Evolutionary conservation across 345 rosid genomes (phyloP), one percentile per base, ranked within the genome.

Genomic region (Iberis pinnata): DNA sequence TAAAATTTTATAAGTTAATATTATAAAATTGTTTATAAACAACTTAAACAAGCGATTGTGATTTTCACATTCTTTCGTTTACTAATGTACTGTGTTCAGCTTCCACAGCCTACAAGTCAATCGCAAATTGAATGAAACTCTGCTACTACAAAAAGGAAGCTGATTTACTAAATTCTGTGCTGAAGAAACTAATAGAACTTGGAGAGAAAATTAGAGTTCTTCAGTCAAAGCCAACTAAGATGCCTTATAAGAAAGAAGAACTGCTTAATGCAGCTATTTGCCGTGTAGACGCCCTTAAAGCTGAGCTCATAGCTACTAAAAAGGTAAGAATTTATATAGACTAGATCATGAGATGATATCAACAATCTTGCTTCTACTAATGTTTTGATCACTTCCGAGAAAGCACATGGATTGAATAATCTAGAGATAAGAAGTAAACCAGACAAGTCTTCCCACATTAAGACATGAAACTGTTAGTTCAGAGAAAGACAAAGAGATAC

Each of bases 201-300:
- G 99, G 88, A 83, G 86, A 82, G 75, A 93, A 88, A 73, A 83
- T 86, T 15, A 78, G 68, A 56, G 80, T 77, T 17, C 86, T 93
- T 47, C 89, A 80, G 70, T 70, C 89, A 41, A 93, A 88, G 69
- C 99, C 97, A 45, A 76, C 82, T 22, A 92, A 77, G 77, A 93
- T 93, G 99, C 99, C 99, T 58, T 82, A 40, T 11, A 96, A 93
- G 80, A 93, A 93, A 78, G 99, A 70, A 76, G 99, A 93, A 63
- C 63, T 93, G 70, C 79, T 93, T 57, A 84, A 84, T 63, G 99
- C 97, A 48, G 97, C 99, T 45, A 95, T 93, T 41, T 93, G 92
- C 57, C 97, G 97, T 9, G 97, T 93, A 56, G 99, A 93, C 50
- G 97, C 92, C 15, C 73, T 93, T 36, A 97, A 93, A 78, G 99